These are phyloP conservation scores for Nicotiana undulata DNA, from an alignment of 257 asterid species.

Conservation along the genomic window DNA sequence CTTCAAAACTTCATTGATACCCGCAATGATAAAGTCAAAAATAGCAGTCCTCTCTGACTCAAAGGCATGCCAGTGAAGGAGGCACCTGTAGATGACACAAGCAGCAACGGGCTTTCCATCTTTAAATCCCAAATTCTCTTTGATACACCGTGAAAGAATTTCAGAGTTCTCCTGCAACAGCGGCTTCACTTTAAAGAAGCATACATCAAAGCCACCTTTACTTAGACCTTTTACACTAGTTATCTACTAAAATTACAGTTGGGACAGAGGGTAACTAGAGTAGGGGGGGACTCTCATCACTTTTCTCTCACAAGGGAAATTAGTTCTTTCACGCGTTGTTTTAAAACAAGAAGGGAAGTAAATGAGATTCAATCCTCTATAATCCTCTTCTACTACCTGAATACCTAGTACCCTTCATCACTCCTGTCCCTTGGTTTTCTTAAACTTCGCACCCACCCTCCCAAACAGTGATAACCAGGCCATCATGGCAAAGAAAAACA, in stretches of 20 bases:
- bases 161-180: slow-evolving; percentile 60
- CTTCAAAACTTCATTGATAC: slow-evolving; percentile 81
- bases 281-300: not conserved
- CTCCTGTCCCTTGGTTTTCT: not conserved
- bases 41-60: slow-evolving; percentile 92
- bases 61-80: slow-evolving; percentile 91
- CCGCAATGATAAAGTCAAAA: slow-evolving; percentile 79
- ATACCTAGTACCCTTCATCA: not conserved
- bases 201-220: not conserved
- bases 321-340: not conserved
- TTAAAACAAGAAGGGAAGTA: not conserved
- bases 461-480: not conserved
- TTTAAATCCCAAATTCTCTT: slow-evolving; percentile 81
- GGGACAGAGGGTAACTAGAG: not conserved
- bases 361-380: not conserved
- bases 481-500: not conserved
- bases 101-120: slow-evolving; percentile 95
- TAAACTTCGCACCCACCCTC: not conserved
- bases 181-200: not conserved
- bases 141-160: slow-evolving; percentile 78
- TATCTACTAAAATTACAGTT: not conserved
- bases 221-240: not conserved
- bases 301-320: not conserved
- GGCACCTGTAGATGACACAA: slow-evolving; percentile 90
- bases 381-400: not conserved